phyloP scores from a whole-genome alignment of 2,329 filamentous ascomycete genomes.

The Plenodomus lindquistii region DNA sequence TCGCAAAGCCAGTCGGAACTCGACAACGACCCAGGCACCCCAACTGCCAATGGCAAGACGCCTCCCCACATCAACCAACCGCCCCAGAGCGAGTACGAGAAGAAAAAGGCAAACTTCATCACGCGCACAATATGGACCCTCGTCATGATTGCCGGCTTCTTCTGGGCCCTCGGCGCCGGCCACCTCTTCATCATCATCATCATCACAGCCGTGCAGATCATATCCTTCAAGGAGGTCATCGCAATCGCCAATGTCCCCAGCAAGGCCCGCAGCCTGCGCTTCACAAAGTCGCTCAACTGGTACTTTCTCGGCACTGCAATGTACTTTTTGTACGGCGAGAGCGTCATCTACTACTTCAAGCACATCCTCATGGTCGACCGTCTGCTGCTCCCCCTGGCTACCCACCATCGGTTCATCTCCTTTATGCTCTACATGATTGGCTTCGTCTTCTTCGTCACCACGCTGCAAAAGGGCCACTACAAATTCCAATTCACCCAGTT shows the following conservation, averaged over 20 bases:
- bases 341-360: slow-evolving; percentile 99
- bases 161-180: slow-evolving; percentile 87
- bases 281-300: slow-evolving; percentile 97
- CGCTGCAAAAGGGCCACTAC: slow-evolving; percentile 93
- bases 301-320: slow-evolving; percentile 98
- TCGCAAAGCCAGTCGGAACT: slow-evolving; percentile 73
- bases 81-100: slow-evolving; percentile 78
- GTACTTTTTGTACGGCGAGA: slow-evolving; percentile 99
- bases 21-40: slow-evolving; percentile 59
- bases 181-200: slow-evolving; percentile 97
- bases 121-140: slow-evolving; percentile 97
- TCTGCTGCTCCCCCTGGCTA: slow-evolving; percentile 88
- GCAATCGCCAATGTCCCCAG: slow-evolving; percentile 95
- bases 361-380: slow-evolving; percentile 95
- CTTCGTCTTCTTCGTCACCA: slow-evolving; percentile 97
- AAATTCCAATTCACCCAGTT: slow-evolving; percentile 99
- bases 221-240: slow-evolving; percentile 99
- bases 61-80: slow-evolving; percentile 40
- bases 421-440: slow-evolving; percentile 98
- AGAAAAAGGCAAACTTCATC: slow-evolving; percentile 98
- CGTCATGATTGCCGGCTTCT: slow-evolving; percentile 95
- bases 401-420: slow-evolving; percentile 97
- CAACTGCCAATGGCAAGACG: slow-evolving; percentile 49
- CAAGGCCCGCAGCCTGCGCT: slow-evolving; percentile 84
- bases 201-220: slow-evolving; percentile 90